Base-by-base conservation (phyloP, 257 asterid genomes). In the Ajuga chamaepitys region DNA sequence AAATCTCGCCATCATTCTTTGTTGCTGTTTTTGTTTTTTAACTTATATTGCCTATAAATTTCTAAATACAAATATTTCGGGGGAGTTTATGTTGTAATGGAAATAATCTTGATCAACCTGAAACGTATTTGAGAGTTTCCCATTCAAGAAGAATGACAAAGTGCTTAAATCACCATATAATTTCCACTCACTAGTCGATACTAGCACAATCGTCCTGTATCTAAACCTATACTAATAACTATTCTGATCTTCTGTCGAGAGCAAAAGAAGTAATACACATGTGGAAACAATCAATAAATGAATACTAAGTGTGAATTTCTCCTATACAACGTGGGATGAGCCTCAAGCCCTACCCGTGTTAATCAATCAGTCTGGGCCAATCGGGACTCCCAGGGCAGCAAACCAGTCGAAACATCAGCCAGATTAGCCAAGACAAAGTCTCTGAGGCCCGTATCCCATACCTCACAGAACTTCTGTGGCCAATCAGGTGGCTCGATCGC, bases 401-500 rank as follows among this genome's bases (percentile, higher is more conserved):
- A 73, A 57, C 91, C 91, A 1, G 80, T 86, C n/a, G 83, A 81
- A 48, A 70, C 42, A 81, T 88, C 89, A 42, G 80, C 88, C 78
- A 91, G 79, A 73, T 91, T 86, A n/a, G 88, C 79, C 77, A 86
- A 64, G 54, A 91, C 94, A 55, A 84, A 79, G 77, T 91, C 98
- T 20, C 89, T 73, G 1, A 91, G 75, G 2, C 96, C 95, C 0
- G 94, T 83, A 64, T 91, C 98, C 96, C 96, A 81, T 57, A 88
- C 85, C 77, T 91, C 91, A 70, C 98, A 91, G 55, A 91, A 91
- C 75, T 76, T 83, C 24, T 50, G 81, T 0, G 89, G 77, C 98
- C 96, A 88, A 52, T 88, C 83, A 0, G 94, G 89, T 0, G 96
- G 98, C 74, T 91, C 86, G 32, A 91, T 79, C 25, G 98, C 96